Conservation (phyloP, 768 basidiomycete genomes). For the Pilatotrama ljubarskyi region DNA sequence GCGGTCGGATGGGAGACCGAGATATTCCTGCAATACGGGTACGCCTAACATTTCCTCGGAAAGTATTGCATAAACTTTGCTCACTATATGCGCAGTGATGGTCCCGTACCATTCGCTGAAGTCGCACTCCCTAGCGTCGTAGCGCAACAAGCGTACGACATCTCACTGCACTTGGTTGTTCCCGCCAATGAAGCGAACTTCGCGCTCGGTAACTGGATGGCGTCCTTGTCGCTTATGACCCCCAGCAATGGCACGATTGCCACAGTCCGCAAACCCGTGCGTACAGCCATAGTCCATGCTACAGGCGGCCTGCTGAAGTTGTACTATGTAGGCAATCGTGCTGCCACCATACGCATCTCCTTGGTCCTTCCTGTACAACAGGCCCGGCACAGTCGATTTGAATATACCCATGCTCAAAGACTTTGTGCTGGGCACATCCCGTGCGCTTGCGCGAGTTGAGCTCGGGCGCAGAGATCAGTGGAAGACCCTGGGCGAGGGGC, state of each 20-base stretch:
- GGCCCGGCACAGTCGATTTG: constrained; percentile 45
- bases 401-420: constrained; percentile 59
- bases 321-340: constrained; percentile 53
- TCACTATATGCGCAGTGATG: constrained; percentile 49
- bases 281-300: constrained; percentile 28
- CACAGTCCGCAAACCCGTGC: constrained; percentile 63
- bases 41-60: constrained; percentile 10
- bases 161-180: constrained; percentile 64
- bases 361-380: constrained; percentile 40
- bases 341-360: constrained; percentile 40
- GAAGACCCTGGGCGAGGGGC: constrained; percentile 65
- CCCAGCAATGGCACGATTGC: constrained; percentile 63
- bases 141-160: constrained; percentile 69
- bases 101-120: constrained; percentile 62
- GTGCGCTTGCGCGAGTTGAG: constrained; percentile 60
- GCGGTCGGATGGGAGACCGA: constrained; percentile 71
- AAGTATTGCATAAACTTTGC: not conserved
- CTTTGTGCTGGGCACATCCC: constrained; percentile 49
- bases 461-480: constrained; percentile 75
- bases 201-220: constrained; percentile 86
- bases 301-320: not conserved
- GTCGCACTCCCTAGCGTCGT: constrained; percentile 51
- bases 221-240: constrained; percentile 58
- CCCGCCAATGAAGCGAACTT: constrained; percentile 68
- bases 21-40: constrained; percentile 83